phyloP scores from a whole-genome alignment of 1,139 yeast species.

The Waltiozyma sp. region DNA sequence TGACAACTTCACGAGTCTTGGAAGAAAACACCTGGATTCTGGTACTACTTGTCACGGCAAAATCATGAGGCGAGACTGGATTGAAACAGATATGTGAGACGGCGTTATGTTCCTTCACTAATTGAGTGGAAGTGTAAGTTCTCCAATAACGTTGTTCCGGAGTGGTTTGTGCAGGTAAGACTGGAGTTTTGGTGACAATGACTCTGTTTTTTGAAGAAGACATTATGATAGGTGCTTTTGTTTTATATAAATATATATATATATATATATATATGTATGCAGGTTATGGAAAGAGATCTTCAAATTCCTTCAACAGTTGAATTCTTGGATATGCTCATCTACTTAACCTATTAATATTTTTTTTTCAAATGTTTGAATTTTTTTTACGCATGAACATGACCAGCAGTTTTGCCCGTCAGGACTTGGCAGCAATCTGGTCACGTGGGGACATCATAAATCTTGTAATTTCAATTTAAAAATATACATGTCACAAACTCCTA shows the following conservation, averaged over 20 bases:
- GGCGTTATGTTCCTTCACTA: constrained; percentile 89
- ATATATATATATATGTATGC: too few species aligned
- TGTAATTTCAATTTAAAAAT: too few species aligned
- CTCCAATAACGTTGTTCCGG: constrained; percentile 96
- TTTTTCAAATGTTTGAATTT: not conserved
- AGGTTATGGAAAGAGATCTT: not conserved
- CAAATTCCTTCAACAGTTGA: not conserved
- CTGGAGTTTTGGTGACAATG: constrained; percentile 60
- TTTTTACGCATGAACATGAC: too few species aligned
- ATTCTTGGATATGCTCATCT: too few species aligned
- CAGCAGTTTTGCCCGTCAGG: not conserved
- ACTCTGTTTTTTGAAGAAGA: constrained; percentile 68
- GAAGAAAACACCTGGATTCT: constrained; percentile 88
- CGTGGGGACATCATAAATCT: too few species aligned
- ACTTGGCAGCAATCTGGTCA: not conserved
- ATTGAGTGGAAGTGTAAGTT: constrained; percentile 62
- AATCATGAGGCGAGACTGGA: constrained; percentile 79
- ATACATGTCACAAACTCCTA: too few species aligned
- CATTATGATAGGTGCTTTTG: constrained; percentile 35
- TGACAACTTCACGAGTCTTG: constrained; percentile 81
- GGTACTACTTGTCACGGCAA: constrained; percentile 88
- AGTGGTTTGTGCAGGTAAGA: constrained; percentile 73
- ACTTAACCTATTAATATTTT: too few species aligned
- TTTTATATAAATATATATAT: too few species aligned
- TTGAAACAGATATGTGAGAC: constrained; percentile 82